These are phyloP conservation scores for Leptographium wingfieldii DNA, from an alignment of 2,329 filamentous ascomycete species.

Conservation along the genomic window DNA sequence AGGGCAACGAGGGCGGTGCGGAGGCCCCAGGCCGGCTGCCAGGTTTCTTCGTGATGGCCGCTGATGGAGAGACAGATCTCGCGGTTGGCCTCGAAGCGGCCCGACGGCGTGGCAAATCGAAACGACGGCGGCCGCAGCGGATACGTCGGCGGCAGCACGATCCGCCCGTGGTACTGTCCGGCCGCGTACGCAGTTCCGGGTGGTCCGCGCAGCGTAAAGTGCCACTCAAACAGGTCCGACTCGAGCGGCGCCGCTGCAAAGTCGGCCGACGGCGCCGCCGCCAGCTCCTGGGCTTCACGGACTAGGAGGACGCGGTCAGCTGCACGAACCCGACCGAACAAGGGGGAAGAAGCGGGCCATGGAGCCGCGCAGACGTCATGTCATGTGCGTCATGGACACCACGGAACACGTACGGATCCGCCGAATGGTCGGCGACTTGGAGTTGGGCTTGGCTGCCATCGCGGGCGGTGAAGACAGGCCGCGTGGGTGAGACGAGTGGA, in stretches of 20 bases:
- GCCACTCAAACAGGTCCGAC: conserved; percentile 92
- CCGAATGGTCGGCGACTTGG: conserved; percentile 72
- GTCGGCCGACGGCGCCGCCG: conserved; percentile 66
- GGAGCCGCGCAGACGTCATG: no score
- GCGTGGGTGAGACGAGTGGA: no score
- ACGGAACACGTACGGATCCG: conserved; percentile 52
- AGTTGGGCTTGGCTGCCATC: conserved; percentile 41
- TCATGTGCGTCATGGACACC: no score
- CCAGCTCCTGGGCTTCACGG: conserved; percentile 82
- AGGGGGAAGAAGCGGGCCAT: no score
- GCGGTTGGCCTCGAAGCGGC: conserved; percentile 89
- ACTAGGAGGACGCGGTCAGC: conserved; percentile 34
- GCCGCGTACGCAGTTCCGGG: conserved; percentile 65
- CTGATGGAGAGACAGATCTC: conserved; percentile 93
- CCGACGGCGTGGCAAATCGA: conserved; percentile 83
- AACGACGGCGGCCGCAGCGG: conserved; percentile 89
- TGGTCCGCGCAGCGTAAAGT: conserved; percentile 90
- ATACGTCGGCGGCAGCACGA: conserved; percentile 79
- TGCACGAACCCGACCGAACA: no score
- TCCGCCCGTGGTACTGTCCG: conserved; percentile 92
- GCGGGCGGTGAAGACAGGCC: background rate
- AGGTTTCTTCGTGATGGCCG: conserved; percentile 94
- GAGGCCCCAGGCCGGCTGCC: conserved; percentile 97
- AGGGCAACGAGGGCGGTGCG: conserved; percentile 73
- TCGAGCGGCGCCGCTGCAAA: conserved; percentile 79